Base-by-base conservation (phyloP, 2,329 filamentous ascomycete species). In the Diplodia scrobiculata region DNA sequence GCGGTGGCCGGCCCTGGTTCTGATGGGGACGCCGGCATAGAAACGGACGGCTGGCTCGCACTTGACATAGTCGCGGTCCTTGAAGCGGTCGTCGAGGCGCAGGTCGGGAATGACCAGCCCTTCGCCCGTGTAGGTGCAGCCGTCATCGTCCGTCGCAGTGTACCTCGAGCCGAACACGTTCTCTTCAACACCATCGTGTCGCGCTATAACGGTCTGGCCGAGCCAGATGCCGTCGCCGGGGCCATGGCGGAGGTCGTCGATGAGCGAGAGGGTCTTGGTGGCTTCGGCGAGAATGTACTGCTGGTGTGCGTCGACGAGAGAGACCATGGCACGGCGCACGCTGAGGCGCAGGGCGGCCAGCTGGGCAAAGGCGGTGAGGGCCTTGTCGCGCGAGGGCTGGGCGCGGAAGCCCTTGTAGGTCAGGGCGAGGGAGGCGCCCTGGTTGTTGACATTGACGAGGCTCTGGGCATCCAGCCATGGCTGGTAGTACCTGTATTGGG, bases 1-100 rank as follows among this genome's bases (percentile, higher is more conserved):
- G 54, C 82, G 81, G 69, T 84, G 82, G 32, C 84, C 82, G 41
- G 81, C 83, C 0, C 82, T 82, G 36, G 84, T 86, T 29, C 83
- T 81, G 64, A 90, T 84, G 0, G 87, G 87, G 0, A 88, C 86
- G 19, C 84, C 84, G 5, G 84, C 84, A 67, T 86, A 85, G 71
- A 87, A 87, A 2, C 74, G 72, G 7, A 67, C 60, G 17, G 72
- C 73, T 11, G 67, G 63, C 5, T 59, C 25, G 7, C 21, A 34
- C 34, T 38, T 36, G n/a, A 78, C 75, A 7, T 72, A 76, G 2
- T 74, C 71, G 62, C 72, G 74, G 59, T 72, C 17, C 47, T 76
- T 74, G 68, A 81, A 78, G 68, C 79, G 80, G 21, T 75, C 71
- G 60, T 77, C 75, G n/a, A 66, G 27, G 17, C 68, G 66, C 19